phyloP scores from a whole-genome alignment of 2,329 filamentous ascomycete species.

The Colletotrichum karsti region DNA sequence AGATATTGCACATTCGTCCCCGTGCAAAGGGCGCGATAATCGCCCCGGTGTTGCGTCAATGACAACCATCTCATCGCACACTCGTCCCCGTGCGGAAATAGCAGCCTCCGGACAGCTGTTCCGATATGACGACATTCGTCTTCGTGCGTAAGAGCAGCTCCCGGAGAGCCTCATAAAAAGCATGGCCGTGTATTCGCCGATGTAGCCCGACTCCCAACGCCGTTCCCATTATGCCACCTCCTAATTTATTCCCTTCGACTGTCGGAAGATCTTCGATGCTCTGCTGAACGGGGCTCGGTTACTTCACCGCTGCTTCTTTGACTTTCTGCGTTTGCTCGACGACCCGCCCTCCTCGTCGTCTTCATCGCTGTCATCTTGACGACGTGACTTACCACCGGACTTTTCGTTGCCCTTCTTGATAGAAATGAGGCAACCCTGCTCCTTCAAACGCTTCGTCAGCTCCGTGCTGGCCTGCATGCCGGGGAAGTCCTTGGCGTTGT shows the following conservation, averaged over 20 bases:
- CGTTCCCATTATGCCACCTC: constrained; percentile 6
- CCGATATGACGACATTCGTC: too few relatives aligned
- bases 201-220: constrained; percentile 15
- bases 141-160: too few relatives aligned
- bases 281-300: not conserved
- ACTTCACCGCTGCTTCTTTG: constrained; percentile 18
- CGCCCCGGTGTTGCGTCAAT: too few relatives aligned
- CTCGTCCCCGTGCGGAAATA: too few relatives aligned
- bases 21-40: too few relatives aligned
- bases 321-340: constrained; percentile 19
- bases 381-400: constrained; percentile 44
- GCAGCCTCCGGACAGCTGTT: too few relatives aligned
- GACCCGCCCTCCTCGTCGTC: constrained; percentile 49
- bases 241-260: not conserved
- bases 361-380: constrained; percentile 52
- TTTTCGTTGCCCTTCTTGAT: constrained; percentile 87
- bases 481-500: constrained; percentile 86
- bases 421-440: constrained; percentile 84
- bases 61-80: too few relatives aligned
- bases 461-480: constrained; percentile 83
- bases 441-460: constrained; percentile 77
- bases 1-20: too few relatives aligned
- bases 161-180: too few relatives aligned
- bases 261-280: not conserved
- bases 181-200: constrained; percentile 21